These are phyloP conservation scores for Ustilaginoidea virens DNA, from an alignment of 2,329 filamentous ascomycete genomes.

Conservation along the genomic window DNA sequence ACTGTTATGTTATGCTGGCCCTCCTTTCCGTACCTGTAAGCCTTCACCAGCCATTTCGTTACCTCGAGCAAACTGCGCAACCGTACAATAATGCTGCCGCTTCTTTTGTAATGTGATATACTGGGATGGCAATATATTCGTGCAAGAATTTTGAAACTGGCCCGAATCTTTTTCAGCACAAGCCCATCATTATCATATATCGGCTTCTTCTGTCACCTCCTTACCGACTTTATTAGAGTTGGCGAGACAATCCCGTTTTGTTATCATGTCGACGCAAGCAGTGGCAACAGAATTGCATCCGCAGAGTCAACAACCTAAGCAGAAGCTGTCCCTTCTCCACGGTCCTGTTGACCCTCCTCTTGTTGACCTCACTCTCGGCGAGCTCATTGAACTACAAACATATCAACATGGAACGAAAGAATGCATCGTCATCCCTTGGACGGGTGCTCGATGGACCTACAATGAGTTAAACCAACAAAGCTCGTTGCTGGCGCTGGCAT, in stretches of 20 bases:
- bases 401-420: slow-evolving; percentile 49
- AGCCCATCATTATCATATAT: too few species aligned
- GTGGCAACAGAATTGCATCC: neutral
- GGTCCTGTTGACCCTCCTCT: slow-evolving; percentile 55
- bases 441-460: slow-evolving; percentile 59
- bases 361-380: slow-evolving; percentile 55
- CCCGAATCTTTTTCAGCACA: too few species aligned
- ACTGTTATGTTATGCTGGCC: too few species aligned
- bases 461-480: slow-evolving; percentile 47
- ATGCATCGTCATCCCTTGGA: slow-evolving; percentile 62
- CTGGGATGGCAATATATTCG: too few species aligned
- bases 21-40: too few species aligned
- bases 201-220: too few species aligned
- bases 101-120: too few species aligned
- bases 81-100: too few species aligned
- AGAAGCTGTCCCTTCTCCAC: slow-evolving; percentile 41
- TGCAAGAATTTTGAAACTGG: too few species aligned
- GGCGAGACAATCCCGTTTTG: neutral
- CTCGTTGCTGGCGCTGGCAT: slow-evolving; percentile 44
- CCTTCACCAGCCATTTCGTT: too few species aligned
- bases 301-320: slow-evolving; percentile 5
- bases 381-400: slow-evolving; percentile 57
- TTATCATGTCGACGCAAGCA: slow-evolving; percentile 2
- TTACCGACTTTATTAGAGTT: neutral
- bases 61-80: too few species aligned